Percentiles rank a stretch among this genome's conserved stretches.
Conservation (phyloP, 2,329 filamentous ascomycete genomes). For the Fusarium sp. region DNA sequence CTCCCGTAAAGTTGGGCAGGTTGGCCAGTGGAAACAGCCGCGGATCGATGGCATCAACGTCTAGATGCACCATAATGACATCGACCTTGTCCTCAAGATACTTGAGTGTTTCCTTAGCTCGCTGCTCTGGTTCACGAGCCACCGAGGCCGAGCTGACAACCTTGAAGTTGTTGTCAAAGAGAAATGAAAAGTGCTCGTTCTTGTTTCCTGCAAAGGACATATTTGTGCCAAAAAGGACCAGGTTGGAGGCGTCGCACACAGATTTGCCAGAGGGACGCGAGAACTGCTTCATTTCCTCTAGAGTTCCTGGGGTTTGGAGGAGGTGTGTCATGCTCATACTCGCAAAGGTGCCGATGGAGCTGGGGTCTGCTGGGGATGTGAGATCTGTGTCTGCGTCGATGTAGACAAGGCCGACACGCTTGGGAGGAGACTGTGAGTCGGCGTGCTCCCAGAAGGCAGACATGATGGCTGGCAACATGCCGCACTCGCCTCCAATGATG, state of each 20-base stretch:
- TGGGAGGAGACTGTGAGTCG: not conserved
- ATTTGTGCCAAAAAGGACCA: slow-evolving; percentile 42
- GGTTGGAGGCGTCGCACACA: slow-evolving; percentile 37
- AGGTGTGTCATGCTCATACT: slow-evolving; percentile 45
- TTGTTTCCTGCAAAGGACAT: slow-evolving; percentile 41
- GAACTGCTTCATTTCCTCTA: slow-evolving; percentile 38
- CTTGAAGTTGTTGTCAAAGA: slow-evolving; percentile 41
- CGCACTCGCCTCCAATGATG: slow-evolving; percentile 39
- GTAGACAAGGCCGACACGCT: slow-evolving; percentile 40
- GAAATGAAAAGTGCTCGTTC: slow-evolving; percentile 39
- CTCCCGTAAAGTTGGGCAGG: slow-evolving; percentile 39
- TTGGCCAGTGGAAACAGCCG: slow-evolving; percentile 40
- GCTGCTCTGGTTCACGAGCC: slow-evolving; percentile 24
- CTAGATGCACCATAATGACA: slow-evolving; percentile 41
- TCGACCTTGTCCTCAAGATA: slow-evolving; percentile 35
- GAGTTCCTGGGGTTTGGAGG: slow-evolving; percentile 15
- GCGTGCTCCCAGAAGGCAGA: slow-evolving; percentile 31
- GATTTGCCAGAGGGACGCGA: slow-evolving; percentile 32
- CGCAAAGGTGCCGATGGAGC: slow-evolving; percentile 38
- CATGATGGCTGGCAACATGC: slow-evolving; percentile 38
- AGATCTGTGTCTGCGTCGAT: slow-evolving; percentile 45
- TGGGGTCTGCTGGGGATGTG: slow-evolving; percentile 33
- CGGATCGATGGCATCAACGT: slow-evolving; percentile 43
- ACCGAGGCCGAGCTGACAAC: slow-evolving; percentile 37
- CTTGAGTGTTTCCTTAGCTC: slow-evolving; percentile 27